These are phyloP conservation scores for Acorus gramineus DNA, from an alignment of 106 monocot genomes.

Conservation along the genomic window DNA sequence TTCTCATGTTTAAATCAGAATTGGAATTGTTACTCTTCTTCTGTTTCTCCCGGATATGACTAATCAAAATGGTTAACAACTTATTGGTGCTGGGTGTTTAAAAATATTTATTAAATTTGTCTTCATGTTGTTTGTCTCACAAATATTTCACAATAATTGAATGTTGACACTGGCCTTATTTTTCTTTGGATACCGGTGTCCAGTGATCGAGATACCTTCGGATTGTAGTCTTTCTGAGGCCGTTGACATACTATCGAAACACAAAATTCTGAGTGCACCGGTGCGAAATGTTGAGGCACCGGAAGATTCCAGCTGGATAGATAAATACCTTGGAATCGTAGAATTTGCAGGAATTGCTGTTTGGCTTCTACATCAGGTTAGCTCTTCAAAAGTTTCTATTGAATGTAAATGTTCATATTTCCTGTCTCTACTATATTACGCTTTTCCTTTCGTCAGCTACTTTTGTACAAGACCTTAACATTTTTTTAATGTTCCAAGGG, in stretches of 20 bases:
- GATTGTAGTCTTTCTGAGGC: conserved; percentile 61
- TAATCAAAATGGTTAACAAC: too few relatives aligned
- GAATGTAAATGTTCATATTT: conserved; percentile 1
- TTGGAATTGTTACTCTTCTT: too few relatives aligned
- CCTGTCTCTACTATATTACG: background rate
- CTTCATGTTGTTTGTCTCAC: background rate
- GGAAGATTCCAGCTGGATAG: conserved; percentile 75
- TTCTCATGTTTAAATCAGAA: too few relatives aligned
- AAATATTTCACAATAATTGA: background rate
- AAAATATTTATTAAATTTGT: background rate
- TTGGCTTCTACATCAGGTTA: conserved; percentile 91
- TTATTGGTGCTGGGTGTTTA: background rate
- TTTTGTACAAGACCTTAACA: background rate
- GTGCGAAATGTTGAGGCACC: conserved; percentile 57
- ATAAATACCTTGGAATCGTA: conserved; percentile 70
- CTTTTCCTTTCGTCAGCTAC: background rate
- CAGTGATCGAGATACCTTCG: conserved; percentile 79
- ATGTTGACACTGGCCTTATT: conserved; percentile 7
- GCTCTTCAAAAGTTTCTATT: background rate
- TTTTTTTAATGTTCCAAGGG: background rate
- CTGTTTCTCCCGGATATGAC: too few relatives aligned
- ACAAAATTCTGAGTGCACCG: conserved; percentile 58
- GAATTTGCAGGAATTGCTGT: conserved; percentile 86
- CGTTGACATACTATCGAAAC: conserved; percentile 47
- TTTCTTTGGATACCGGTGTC: conserved; percentile 10